A percentile compares a stretch with the other conserved stretches of the same genome.
phyloP scores from a whole-genome alignment of 108 stramenopile genomes.

The Parietichytrium sp. region DNA sequence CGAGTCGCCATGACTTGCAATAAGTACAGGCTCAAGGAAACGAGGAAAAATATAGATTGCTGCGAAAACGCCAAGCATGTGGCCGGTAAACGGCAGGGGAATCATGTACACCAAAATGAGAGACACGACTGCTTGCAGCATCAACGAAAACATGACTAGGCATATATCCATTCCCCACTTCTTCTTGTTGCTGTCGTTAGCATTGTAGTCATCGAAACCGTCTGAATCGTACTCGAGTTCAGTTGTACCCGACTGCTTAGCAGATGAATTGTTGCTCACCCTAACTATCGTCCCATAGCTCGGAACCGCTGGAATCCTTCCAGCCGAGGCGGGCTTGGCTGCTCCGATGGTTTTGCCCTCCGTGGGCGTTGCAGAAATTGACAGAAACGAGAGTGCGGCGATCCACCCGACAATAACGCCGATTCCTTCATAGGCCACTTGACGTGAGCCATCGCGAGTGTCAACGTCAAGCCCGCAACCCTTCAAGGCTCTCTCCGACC shows the following conservation, averaged over 20 bases:
- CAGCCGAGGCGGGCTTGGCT: too few relatives aligned
- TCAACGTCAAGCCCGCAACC: background rate
- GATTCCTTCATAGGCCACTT: background rate
- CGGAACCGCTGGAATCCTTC: too few relatives aligned
- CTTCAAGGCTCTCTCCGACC: background rate
- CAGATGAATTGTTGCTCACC: too few relatives aligned
- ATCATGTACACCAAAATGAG: background rate
- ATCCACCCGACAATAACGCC: constrained; percentile 22
- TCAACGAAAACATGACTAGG: background rate
- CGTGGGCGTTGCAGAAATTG: background rate
- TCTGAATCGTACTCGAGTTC: background rate
- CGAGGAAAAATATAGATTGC: constrained; percentile 3
- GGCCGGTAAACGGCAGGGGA: background rate
- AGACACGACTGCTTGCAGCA: background rate
- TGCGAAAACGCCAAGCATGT: background rate
- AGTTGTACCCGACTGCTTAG: too few relatives aligned
- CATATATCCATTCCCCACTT: background rate
- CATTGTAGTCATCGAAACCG: background rate
- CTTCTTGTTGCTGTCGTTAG: background rate
- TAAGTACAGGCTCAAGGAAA: too few relatives aligned
- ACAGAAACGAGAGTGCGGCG: background rate
- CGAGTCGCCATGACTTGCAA: too few relatives aligned
- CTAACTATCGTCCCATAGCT: too few relatives aligned
- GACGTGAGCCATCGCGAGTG: background rate
- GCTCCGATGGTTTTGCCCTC: too few relatives aligned